Evolutionary conservation across 345 rosid species (phyloP), one percentile per base, ranked within the genome.

Genomic region (Eucalyptus dawsonii): DNA sequence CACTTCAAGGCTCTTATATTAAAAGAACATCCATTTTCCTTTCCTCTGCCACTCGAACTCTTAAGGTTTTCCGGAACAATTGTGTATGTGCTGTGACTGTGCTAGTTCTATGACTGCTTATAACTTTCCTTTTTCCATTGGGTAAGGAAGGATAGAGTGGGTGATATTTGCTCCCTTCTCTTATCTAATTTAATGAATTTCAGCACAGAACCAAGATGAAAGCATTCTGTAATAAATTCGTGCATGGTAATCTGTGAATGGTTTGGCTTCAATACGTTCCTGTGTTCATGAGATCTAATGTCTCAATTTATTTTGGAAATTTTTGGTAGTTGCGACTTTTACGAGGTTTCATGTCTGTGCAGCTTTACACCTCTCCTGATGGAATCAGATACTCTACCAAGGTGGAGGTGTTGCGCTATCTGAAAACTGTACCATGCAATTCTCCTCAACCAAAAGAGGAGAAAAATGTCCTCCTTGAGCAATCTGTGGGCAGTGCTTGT

Each of bases 341-440:
- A 88, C 6, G 5, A 34, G 56, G 49, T 56, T 88, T 25, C 89
- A 88, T 88, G 37, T 50, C 14, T 54, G 24, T 92, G 95, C 94
- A 94, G 96, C 91, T 89, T 88, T 92, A 95, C 91, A 90, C 90
- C 91, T 90, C 92, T 90, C 95, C 95, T 37, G 90, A 91, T 87
- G 93, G 90, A 91, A 89, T 86, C 69, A 92, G 88, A 89, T 94
- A 92, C 86, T 44, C 89, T 88, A 93, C 94, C 51, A 94, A 91
- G 90, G 88, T 91, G 65, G 94, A 92, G 91, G 94, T 93, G 37
- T 85, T 47, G 87, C 90, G 93, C 89, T 92, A 91, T 93, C 93
- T 93, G 47, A 91, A 92, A 42, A 88, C 51, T n/a, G 47, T 42
- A 44, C 25, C 31, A 56, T 45, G 54, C 22, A 87, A 72, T 81